Conservation (phyloP, 257 asterid species). For the Lycium ferocissimum region DNA sequence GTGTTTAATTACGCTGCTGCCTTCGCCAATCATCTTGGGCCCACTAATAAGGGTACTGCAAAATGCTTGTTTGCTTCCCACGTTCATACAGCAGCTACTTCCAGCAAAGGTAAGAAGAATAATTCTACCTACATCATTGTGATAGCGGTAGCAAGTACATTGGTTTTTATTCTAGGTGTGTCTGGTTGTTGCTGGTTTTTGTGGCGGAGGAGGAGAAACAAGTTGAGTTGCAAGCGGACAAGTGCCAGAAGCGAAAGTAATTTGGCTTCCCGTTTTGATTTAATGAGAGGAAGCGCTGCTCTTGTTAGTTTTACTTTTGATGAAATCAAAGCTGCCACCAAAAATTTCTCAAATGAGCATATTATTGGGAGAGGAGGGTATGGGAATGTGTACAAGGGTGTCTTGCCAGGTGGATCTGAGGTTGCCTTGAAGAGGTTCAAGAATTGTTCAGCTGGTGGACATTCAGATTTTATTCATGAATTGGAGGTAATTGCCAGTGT, state of each 20-base stretch:
- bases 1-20: too few species aligned
- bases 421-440: constrained; percentile 87
- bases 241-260: constrained; percentile 36
- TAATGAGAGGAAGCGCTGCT: constrained; percentile 64
- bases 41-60: constrained; percentile 48
- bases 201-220: constrained; percentile 41
- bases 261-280: constrained; percentile 11
- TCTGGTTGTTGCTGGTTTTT: constrained; percentile 39
- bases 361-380: constrained; percentile 85
- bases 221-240: constrained; percentile 19
- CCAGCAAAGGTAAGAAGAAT: constrained; percentile 30
- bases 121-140: constrained; percentile 41
- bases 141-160: constrained; percentile 34
- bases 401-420: constrained; percentile 66
- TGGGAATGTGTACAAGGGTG: constrained; percentile 83
- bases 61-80: constrained; percentile 72
- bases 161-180: constrained; percentile 40
- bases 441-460: constrained; percentile 79
- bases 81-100: constrained; percentile 31
- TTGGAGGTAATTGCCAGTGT: constrained; percentile 85
- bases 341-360: constrained; percentile 56
- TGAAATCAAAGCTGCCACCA: constrained; percentile 65
- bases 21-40: too few species aligned
- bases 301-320: constrained; percentile 63
- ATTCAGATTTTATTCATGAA: constrained; percentile 68